A percentile compares a stretch with the other conserved stretches of the same genome.
phyloP scores from a whole-genome alignment of 179 eudicot species.

The Beta corolliflora region DNA sequence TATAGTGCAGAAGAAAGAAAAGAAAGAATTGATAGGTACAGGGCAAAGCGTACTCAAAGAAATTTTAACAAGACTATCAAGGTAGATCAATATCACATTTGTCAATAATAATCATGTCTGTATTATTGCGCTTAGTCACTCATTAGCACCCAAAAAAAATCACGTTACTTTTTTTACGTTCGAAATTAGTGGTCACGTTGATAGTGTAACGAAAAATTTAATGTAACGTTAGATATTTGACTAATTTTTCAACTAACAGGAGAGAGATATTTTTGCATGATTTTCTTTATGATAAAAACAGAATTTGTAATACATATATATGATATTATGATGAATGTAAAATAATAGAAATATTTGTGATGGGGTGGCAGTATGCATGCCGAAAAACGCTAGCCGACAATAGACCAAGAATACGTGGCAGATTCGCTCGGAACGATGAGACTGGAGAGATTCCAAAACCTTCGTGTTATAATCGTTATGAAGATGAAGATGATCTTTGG shows the following conservation, averaged over 20 bases:
- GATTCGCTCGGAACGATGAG: constrained; percentile 94
- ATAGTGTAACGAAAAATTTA: too few relatives aligned
- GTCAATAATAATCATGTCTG: background rate
- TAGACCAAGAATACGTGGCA: constrained; percentile 90
- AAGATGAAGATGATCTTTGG: constrained; percentile 78
- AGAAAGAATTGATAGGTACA: constrained; percentile 81
- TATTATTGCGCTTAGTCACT: background rate
- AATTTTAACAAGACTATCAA: constrained; percentile 92
- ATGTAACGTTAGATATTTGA: too few relatives aligned
- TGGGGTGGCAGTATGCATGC: constrained; percentile 73
- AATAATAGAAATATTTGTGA: background rate
- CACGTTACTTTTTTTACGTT: too few relatives aligned
- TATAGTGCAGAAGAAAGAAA: constrained; percentile 86
- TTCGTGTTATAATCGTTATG: constrained; percentile 47
- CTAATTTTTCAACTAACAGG: too few relatives aligned
- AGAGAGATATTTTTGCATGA: too few relatives aligned
- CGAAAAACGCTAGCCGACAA: constrained; percentile 95
- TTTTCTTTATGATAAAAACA: too few relatives aligned
- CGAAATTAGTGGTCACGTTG: too few relatives aligned
- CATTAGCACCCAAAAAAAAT: too few relatives aligned
- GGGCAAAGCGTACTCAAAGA: constrained; percentile 81
- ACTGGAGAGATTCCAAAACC: constrained; percentile 61
- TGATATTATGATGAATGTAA: too few relatives aligned
- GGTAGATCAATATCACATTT: constrained; percentile 54
- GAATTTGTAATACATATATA: too few relatives aligned